Percentiles rank a stretch among this genome's conserved stretches.
phyloP scores from a whole-genome alignment of 495 filamentous ascomycete species.

The Wilcoxina mikolae region DNA sequence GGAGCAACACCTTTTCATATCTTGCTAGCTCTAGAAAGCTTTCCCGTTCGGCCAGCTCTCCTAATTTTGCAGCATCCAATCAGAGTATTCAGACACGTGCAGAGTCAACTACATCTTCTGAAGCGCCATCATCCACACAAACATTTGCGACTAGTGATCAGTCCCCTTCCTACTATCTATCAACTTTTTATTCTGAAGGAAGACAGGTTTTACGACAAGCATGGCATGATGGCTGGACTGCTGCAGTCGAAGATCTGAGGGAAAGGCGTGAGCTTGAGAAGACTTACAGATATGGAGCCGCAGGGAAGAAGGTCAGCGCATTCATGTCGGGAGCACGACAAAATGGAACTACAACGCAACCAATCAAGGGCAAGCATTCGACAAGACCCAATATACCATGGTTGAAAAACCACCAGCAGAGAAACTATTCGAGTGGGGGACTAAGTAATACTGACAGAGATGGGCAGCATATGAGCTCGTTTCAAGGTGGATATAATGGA shows the following conservation, averaged over 20 bases:
- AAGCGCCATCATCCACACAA: not conserved
- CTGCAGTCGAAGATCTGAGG: constrained; percentile 5
- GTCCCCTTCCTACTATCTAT: constrained; percentile 8
- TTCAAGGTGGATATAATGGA: not conserved
- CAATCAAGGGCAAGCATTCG: not conserved
- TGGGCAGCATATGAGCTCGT: not conserved
- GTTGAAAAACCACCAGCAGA: not conserved
- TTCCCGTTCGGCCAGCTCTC: not conserved
- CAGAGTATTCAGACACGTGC: not conserved
- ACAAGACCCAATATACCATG: not conserved
- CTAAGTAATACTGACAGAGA: not conserved
- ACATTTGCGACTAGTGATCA: not conserved
- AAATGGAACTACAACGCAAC: not conserved
- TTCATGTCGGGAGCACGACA: constrained; percentile 16
- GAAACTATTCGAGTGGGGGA: not conserved
- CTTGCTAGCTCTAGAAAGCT: not conserved
- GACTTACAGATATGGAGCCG: constrained; percentile 9
- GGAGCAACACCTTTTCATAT: not conserved
- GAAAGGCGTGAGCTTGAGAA: constrained; percentile 6
- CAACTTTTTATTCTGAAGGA: constrained; percentile 9
- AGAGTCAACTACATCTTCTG: not conserved
- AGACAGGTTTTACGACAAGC: constrained; percentile 10
- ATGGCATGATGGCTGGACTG: constrained; percentile 12
- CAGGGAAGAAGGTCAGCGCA: constrained; percentile 11
- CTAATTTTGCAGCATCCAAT: not conserved